Base-by-base conservation (phyloP, 805 yeast species). In the Metschnikowia orientalis region DNA sequence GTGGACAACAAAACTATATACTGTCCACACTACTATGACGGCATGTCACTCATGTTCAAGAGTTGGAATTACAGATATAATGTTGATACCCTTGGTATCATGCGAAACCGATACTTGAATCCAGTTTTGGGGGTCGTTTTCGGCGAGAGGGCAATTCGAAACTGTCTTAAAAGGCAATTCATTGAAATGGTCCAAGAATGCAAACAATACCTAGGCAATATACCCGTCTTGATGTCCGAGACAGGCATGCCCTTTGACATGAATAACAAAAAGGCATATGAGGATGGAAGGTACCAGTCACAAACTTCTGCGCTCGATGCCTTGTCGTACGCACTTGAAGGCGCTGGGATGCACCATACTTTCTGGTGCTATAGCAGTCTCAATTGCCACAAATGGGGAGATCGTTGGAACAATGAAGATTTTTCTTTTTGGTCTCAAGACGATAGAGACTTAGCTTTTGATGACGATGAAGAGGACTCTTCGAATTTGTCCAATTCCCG, bases 231-330 rank as follows among this genome's bases (percentile, higher is more conserved):
- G 14, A 79, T 92, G 70, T 76, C 95, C 1, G 98, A 90, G 56
- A 88, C 90, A n/a, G 98, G 98, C 5, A 86, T 90, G 81, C 97
- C 98, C 3, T 86, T 81, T 55, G 96, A 92, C 56, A 85, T 90
- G 96, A 89, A 90, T 56, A 69, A 75, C 38, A 85, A 83, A 51
- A 65, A 60, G 29, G 83, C 96, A 0, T 90, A 75, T 51, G 54
- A 56, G 1, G 67, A 67, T 37, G 88, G 89, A 2, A 75, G 77
- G 41, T 92, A 77, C 55, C 57, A 67, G 7, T 70, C 85, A 8
- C 98, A 92, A 52, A 81, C 81, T 2, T 62, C 73, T 5, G 96
- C 97, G 0, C 62, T 85, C 53, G 97, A 90, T 59, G 95, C 95
- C 0, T 54, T 88, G 28, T 70, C 80, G 8, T 73, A 61, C 47